A percentile compares a stretch with the other conserved stretches of the same genome.
Conservation (phyloP, 345 rosid genomes). For the Eucalyptus dawsonii region DNA sequence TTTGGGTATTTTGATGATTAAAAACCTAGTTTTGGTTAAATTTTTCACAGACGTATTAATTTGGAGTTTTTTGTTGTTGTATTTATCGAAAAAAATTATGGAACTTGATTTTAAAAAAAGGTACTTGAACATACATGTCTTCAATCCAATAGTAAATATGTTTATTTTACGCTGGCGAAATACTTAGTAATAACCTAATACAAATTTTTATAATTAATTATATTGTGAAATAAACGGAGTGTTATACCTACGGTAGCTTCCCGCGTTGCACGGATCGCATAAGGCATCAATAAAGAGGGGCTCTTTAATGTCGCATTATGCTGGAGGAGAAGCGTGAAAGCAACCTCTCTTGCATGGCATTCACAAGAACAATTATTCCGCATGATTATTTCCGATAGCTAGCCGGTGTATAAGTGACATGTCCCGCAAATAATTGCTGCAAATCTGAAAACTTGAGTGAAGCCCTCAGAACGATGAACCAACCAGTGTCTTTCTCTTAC, state of each 20-base stretch:
- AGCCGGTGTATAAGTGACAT: neutral
- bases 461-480: neutral
- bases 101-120: neutral
- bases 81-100: too few species aligned
- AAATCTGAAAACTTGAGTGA: neutral
- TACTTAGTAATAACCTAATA: neutral
- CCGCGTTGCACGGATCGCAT: neutral
- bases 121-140: neutral
- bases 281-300: neutral
- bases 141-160: neutral
- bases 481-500: fast-evolving
- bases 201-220: neutral
- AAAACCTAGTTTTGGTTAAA: too few species aligned
- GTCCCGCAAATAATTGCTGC: neutral
- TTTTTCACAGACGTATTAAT: fast-evolving
- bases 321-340: neutral
- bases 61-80: too few species aligned
- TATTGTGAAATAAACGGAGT: neutral
- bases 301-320: neutral
- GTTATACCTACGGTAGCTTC: neutral
- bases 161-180: too few species aligned
- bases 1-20: fast-evolving
- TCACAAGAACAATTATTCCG: neutral
- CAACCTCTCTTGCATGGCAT: neutral
- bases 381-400: neutral